Percentiles rank a stretch among this genome's conserved stretches.
These are phyloP conservation scores for Teratosphaeria gauchensis DNA, from an alignment of 2,329 filamentous ascomycete genomes.

Conservation along the genomic window DNA sequence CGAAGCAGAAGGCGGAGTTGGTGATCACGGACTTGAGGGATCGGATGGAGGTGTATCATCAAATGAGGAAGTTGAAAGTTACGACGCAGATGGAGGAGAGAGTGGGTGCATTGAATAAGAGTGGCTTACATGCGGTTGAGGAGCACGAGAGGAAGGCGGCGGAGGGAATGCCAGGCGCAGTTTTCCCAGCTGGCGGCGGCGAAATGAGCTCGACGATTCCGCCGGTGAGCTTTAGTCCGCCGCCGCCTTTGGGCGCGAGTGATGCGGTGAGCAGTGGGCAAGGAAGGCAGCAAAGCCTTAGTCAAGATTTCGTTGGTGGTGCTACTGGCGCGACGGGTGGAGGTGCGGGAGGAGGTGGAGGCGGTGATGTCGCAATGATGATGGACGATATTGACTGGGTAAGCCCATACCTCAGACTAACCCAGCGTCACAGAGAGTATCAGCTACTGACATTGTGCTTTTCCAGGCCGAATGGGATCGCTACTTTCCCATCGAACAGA, in stretches of 20 bases:
- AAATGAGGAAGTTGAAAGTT: slow-evolving; percentile 42
- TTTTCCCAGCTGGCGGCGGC: background rate
- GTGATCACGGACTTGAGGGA: slow-evolving; percentile 55
- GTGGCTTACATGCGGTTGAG: background rate
- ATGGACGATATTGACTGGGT: slow-evolving; percentile 58
- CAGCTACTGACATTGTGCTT: background rate
- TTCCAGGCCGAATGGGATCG: slow-evolving; percentile 38
- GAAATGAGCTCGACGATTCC: slow-evolving; percentile 3
- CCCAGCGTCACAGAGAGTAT: background rate
- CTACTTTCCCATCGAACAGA: slow-evolving; percentile 31
- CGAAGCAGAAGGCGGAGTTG: slow-evolving; percentile 48
- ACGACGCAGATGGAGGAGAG: slow-evolving; percentile 23
- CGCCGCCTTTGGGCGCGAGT: slow-evolving; percentile 5
- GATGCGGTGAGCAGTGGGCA: background rate
- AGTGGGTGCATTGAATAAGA: slow-evolving; percentile 8
- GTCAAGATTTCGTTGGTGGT: background rate
- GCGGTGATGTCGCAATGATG: slow-evolving; percentile 21
- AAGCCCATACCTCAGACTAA: slow-evolving; percentile 24
- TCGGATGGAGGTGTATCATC: slow-evolving; percentile 51
- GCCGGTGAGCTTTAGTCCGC: slow-evolving; percentile 19
- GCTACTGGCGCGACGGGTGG: background rate
- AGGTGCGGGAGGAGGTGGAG: background rate
- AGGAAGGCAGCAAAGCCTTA: background rate
- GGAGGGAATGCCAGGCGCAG: background rate
- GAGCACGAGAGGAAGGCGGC: background rate